phyloP scores from a whole-genome alignment of 768 basidiomycete species.

The Leccinum boreale region DNA sequence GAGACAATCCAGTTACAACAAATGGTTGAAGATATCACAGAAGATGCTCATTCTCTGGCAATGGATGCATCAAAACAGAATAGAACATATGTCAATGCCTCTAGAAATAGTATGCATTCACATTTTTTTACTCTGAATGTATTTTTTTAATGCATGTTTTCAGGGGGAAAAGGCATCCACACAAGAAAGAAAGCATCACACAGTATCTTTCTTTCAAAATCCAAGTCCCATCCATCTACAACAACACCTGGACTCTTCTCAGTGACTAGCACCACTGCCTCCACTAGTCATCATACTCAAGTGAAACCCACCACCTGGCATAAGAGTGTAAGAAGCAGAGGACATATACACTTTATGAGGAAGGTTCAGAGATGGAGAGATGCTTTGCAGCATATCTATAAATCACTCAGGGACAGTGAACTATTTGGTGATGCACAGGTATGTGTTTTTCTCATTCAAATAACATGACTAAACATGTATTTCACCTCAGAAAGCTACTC shows the following conservation, averaged over 20 bases:
- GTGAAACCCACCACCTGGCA: background rate
- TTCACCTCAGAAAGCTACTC: conserved; percentile 5
- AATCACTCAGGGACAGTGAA: background rate
- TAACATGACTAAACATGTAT: background rate
- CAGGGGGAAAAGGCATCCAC: background rate
- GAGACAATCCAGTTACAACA: background rate
- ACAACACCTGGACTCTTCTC: background rate
- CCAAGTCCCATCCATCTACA: background rate
- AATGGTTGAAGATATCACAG: accelerated
- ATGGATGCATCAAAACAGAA: background rate
- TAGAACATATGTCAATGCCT: background rate
- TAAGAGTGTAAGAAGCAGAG: background rate
- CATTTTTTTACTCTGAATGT: background rate
- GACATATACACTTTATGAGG: background rate
- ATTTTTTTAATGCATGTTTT: background rate
- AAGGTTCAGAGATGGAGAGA: conserved; percentile 16
- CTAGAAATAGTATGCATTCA: background rate
- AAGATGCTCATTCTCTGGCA: background rate
- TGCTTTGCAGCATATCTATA: conserved; percentile 1
- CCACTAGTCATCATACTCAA: background rate
- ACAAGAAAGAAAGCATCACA: background rate
- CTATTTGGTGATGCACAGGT: conserved; percentile 23
- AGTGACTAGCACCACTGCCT: background rate
- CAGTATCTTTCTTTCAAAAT: background rate
- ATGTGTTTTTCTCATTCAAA: background rate